These are phyloP conservation scores for Brassica nigra DNA, from an alignment of 345 rosid genomes.

Conservation along the genomic window DNA sequence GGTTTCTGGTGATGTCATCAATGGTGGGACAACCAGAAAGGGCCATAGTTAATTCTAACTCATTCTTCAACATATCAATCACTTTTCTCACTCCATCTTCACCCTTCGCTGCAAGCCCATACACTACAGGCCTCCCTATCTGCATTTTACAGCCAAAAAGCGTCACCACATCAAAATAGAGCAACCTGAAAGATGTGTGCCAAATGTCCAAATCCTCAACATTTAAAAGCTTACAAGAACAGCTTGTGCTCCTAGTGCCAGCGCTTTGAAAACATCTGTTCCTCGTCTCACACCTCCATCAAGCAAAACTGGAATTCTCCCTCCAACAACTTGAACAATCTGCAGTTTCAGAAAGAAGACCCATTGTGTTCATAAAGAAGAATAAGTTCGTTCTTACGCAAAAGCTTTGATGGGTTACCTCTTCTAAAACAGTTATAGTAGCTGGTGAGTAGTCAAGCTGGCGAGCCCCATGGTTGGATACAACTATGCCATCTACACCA, in stretches of 20 bases:
- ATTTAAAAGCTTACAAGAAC: constrained; percentile 60
- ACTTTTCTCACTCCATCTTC: constrained; percentile 65
- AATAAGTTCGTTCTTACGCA: neutral
- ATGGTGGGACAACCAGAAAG: constrained; percentile 71
- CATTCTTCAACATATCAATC: constrained; percentile 69
- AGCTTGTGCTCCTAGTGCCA: constrained; percentile 88
- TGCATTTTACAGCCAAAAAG: constrained; percentile 39
- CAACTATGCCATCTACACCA: constrained; percentile 69
- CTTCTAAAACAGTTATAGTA: constrained; percentile 68
- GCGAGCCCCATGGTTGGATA: constrained; percentile 84
- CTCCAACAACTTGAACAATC: constrained; percentile 73
- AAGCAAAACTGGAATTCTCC: constrained; percentile 71
- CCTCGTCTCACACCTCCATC: constrained; percentile 91
- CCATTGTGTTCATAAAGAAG: neutral
- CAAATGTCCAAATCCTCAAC: neutral
- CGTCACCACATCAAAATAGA: neutral
- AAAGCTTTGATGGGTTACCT: constrained; percentile 43
- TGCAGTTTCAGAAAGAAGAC: constrained; percentile 32
- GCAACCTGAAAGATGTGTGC: neutral
- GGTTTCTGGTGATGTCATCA: constrained; percentile 62
- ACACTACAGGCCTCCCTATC: constrained; percentile 84
- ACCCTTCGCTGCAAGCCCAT: constrained; percentile 78
- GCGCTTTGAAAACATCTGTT: constrained; percentile 84
- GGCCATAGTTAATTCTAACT: constrained; percentile 80
- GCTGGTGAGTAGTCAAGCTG: constrained; percentile 75